Evolutionary conservation across 164 flowering plant genomes (phyloP).

Genomic region (Platanus orientalis): DNA sequence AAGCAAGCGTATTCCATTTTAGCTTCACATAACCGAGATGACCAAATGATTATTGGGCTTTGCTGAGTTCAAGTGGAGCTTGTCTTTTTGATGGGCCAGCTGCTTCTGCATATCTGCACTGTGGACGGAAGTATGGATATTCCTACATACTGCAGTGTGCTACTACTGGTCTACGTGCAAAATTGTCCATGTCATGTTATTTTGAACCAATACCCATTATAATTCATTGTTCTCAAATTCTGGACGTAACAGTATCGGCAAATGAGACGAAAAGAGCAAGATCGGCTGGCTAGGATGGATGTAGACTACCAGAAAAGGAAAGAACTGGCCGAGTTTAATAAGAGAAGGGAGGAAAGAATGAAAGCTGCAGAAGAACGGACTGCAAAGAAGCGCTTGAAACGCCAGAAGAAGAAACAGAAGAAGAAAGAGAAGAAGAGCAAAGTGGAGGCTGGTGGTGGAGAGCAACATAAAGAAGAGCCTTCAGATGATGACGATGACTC

Average conservation of each 20-base stretch:
- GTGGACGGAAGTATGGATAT: too few relatives aligned
- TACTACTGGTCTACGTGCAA: not conserved
- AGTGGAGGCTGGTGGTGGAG: constrained; percentile 31
- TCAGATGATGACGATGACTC: constrained; percentile 49
- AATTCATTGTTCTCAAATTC: not conserved
- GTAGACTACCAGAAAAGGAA: constrained; percentile 75
- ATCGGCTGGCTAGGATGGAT: constrained; percentile 87
- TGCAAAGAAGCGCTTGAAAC: constrained; percentile 85
- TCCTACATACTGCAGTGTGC: too few relatives aligned
- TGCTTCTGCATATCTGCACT: too few relatives aligned
- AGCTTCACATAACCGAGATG: too few relatives aligned
- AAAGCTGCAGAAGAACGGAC: constrained; percentile 86
- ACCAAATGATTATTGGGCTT: too few relatives aligned
- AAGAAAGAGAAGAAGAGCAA: constrained; percentile 59
- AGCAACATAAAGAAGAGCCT: constrained; percentile 37
- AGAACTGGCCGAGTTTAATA: constrained; percentile 60
- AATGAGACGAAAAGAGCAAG: constrained; percentile 97
- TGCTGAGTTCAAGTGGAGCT: too few relatives aligned
- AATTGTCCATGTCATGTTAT: not conserved
- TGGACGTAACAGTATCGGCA: constrained; percentile 74
- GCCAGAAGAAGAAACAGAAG: constrained; percentile 83
- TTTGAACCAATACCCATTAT: not conserved
- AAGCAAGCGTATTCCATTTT: too few relatives aligned
- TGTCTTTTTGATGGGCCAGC: too few relatives aligned
- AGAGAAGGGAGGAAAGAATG: constrained; percentile 77